These are phyloP conservation scores for Fusarium foetens DNA, from an alignment of 2,329 filamentous ascomycete species.

Conservation along the genomic window DNA sequence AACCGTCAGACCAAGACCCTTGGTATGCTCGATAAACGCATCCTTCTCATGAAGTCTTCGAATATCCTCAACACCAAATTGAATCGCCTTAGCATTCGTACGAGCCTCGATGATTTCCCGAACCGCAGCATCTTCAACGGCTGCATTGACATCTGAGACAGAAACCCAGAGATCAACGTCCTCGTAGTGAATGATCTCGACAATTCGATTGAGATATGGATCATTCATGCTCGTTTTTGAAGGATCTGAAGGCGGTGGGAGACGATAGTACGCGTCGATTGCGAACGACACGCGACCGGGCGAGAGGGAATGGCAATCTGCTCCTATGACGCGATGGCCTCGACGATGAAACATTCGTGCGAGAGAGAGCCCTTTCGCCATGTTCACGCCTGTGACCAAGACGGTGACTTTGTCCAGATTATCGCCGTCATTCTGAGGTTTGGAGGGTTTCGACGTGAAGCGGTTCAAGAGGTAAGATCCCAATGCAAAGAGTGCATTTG, in stretches of 20 bases:
- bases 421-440: not conserved
- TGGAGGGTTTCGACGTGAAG: not conserved
- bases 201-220: conserved; percentile 65
- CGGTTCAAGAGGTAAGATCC: conserved; percentile 17
- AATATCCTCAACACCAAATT: conserved; percentile 68
- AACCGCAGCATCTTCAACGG: conserved; percentile 73
- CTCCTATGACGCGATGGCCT: conserved; percentile 77
- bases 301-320: conserved; percentile 67
- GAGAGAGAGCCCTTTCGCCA: conserved; percentile 75
- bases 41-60: conserved; percentile 71
- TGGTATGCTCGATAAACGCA: conserved; percentile 69
- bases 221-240: conserved; percentile 43
- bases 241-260: conserved; percentile 47
- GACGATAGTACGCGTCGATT: conserved; percentile 63
- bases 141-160: conserved; percentile 74
- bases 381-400: conserved; percentile 77
- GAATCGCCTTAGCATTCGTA: conserved; percentile 70
- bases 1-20: conserved; percentile 62
- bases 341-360: conserved; percentile 71
- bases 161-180: conserved; percentile 77
- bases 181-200: conserved; percentile 69
- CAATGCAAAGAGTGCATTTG: not conserved
- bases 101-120: conserved; percentile 68
- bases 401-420: conserved; percentile 56
- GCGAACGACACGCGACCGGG: conserved; percentile 68